Evolutionary conservation across 2,329 filamentous ascomycete genomes (phyloP).

Genomic region (Colletotrichum sp.): DNA sequence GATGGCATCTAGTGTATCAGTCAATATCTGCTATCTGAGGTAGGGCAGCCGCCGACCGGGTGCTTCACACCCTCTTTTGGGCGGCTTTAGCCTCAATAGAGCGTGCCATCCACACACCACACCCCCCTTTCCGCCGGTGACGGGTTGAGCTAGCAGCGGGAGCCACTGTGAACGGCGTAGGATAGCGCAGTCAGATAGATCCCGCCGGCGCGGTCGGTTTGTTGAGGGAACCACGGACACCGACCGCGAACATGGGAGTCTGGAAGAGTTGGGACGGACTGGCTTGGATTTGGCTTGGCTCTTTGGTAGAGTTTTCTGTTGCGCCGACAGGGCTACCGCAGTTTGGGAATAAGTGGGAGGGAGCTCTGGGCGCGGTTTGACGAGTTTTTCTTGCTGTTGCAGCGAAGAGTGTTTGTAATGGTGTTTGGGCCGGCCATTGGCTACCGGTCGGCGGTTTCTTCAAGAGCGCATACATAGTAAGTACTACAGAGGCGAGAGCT

Average conservation of each 20-base stretch:
- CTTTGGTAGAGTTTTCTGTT: not conserved
- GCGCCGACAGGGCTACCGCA: not conserved
- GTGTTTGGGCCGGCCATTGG: not conserved
- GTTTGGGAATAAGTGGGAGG: not conserved
- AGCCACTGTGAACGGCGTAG: not conserved
- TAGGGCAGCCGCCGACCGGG: not conserved
- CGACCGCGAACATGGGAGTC: not conserved
- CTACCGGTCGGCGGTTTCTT: not conserved
- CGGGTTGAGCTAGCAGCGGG: not conserved
- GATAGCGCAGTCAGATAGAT: not conserved
- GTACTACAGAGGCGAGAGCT: not conserved
- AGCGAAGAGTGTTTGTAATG: not conserved
- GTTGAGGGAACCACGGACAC: not conserved
- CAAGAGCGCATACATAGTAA: not conserved
- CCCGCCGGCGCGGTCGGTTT: not conserved
- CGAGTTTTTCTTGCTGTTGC: not conserved
- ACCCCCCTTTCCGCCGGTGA: not conserved
- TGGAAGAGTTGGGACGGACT: not conserved
- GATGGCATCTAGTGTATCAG: slow-evolving; percentile 4
- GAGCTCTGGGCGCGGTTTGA: not conserved
- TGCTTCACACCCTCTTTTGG: not conserved
- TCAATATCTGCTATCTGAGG: not conserved
- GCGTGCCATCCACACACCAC: not conserved
- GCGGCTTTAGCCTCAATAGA: not conserved
- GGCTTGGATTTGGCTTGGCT: not conserved